Evolutionary conservation across 148 eudicot genomes (phyloP), one percentile per base, ranked within the genome.

Genomic region (Bassia scoparia): DNA sequence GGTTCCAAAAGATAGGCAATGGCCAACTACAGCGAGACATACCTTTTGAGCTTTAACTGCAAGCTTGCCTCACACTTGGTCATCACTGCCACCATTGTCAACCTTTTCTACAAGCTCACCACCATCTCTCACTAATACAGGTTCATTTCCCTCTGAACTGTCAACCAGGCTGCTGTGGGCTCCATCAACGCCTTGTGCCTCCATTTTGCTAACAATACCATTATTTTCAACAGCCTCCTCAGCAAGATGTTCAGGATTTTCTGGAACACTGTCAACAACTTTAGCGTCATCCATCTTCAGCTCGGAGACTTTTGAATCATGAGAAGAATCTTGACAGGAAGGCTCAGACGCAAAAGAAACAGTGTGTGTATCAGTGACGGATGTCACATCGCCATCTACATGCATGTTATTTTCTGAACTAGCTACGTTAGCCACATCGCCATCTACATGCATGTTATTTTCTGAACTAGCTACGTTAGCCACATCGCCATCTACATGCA

Each of bases 401-500:
- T n/a, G n/a, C n/a, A n/a, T n/a, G n/a, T n/a, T n/a, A n/a, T n/a
- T n/a, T n/a, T n/a, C n/a, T n/a, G n/a, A n/a, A n/a, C n/a, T n/a
- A n/a, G n/a, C n/a, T n/a, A n/a, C n/a, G n/a, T n/a, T n/a, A n/a
- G n/a, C 68, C n/a, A n/a, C n/a, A n/a, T n/a, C n/a, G n/a, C n/a
- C n/a, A n/a, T n/a, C n/a, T n/a, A n/a, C n/a, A n/a, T n/a, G n/a
- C n/a, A n/a, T n/a, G n/a, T n/a, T n/a, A n/a, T n/a, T n/a, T n/a
- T n/a, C n/a, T n/a, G n/a, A n/a, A n/a, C n/a, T n/a, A n/a, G n/a
- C n/a, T n/a, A n/a, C n/a, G n/a, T n/a, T n/a, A n/a, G n/a, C 68
- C 61, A 15, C 76, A 35, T 73, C 69, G 20, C 67, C 82, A 61
- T 76, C 79, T 31, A 69, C 73, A 61, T 10, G 74, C 66, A 62